These are phyloP conservation scores for Neurospora sp. DNA, from an alignment of 495 filamentous ascomycete species.

Conservation along the genomic window DNA sequence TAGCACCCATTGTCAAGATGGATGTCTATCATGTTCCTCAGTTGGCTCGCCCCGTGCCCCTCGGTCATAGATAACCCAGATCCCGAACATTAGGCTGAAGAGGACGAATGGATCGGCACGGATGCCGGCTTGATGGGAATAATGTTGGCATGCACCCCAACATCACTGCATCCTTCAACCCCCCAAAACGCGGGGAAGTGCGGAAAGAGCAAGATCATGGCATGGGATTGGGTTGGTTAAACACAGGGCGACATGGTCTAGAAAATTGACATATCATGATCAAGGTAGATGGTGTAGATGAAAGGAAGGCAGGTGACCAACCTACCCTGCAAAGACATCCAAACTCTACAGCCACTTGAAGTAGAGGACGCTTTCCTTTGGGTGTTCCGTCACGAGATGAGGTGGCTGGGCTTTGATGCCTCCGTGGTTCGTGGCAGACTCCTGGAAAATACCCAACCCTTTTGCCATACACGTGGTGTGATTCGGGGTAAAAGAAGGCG, in stretches of 20 bases:
- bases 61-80: constrained; percentile 8
- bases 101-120: not conserved
- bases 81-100: constrained; percentile 8
- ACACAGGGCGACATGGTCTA: not conserved
- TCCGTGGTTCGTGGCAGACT: not conserved
- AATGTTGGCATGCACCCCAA: not conserved
- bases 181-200: not conserved
- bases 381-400: not conserved
- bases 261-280: not conserved
- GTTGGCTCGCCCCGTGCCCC: not conserved
- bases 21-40: not conserved
- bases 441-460: not conserved
- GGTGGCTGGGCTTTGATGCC: not conserved
- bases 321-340: not conserved
- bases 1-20: not conserved
- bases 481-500: not conserved
- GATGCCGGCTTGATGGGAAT: not conserved
- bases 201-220: not conserved
- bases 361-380: not conserved
- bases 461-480: not conserved
- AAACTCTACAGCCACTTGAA: not conserved
- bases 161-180: not conserved
- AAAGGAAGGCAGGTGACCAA: not conserved
- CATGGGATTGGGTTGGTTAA: not conserved
- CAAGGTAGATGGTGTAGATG: not conserved